Percentiles rank a stretch among this genome's conserved stretches.
Conservation (phyloP, 768 basidiomycete species). For the Rhizopogon vesiculosus region DNA sequence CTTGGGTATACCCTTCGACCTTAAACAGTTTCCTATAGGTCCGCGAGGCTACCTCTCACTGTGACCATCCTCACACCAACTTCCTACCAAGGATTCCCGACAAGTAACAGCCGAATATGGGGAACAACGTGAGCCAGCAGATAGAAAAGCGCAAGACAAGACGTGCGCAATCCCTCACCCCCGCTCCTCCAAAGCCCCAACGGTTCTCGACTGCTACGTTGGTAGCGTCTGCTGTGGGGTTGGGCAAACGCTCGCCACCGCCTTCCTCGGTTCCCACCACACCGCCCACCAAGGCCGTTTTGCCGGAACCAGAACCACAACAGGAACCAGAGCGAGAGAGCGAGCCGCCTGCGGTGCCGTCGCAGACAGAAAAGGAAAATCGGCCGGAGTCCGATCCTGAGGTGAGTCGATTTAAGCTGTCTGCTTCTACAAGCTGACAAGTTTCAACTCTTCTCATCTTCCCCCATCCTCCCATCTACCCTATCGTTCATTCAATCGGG, state of each 20-base stretch:
- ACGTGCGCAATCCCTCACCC: slow-evolving; percentile 19
- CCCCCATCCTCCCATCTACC: background rate
- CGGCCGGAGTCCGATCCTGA: slow-evolving; percentile 22
- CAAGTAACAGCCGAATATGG: slow-evolving; percentile 13
- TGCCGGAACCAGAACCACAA: slow-evolving; percentile 15
- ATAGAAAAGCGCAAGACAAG: slow-evolving; percentile 18
- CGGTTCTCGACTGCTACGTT: slow-evolving; percentile 8
- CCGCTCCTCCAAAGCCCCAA: slow-evolving; percentile 23
- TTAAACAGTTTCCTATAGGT: background rate
- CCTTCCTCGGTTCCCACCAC: slow-evolving; percentile 12
- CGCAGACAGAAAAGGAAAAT: slow-evolving; percentile 15
- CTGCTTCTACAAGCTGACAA: slow-evolving; percentile 1
- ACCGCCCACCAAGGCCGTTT: slow-evolving; percentile 2
- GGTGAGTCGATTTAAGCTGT: slow-evolving; percentile 9
- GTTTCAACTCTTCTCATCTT: background rate
- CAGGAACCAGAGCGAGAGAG: slow-evolving; percentile 1
- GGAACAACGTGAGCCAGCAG: slow-evolving; percentile 20
- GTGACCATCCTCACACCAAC: background rate
- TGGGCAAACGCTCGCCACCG: slow-evolving; percentile 26
- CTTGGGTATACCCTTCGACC: background rate
- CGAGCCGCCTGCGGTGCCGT: slow-evolving; percentile 6
- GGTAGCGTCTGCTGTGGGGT: slow-evolving; percentile 7
- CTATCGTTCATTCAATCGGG: background rate
- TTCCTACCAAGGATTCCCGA: background rate
- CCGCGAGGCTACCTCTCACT: background rate